Conservation (phyloP, 768 basidiomycete genomes). For the Dacryopinax primogenitus region DNA sequence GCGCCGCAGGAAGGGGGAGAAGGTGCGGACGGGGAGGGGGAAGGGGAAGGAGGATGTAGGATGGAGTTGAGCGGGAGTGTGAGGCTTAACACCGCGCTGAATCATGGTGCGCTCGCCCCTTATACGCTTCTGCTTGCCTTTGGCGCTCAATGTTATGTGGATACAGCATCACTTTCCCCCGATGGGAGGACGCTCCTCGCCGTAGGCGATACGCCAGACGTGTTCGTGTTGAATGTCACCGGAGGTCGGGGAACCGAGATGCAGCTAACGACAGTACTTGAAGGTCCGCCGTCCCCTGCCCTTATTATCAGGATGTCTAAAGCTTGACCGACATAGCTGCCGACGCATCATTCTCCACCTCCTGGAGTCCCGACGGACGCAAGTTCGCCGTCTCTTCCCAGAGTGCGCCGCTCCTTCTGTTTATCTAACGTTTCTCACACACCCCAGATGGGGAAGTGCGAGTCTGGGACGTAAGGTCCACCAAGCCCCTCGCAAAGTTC, state of each 20-base stretch:
- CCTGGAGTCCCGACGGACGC: constrained; percentile 60
- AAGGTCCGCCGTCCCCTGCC: constrained; percentile 18
- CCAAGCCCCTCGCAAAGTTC: constrained; percentile 54
- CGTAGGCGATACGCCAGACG: constrained; percentile 80
- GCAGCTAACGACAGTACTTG: constrained; percentile 51
- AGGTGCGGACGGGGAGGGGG: background rate
- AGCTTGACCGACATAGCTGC: constrained; percentile 8
- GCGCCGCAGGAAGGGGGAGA: background rate
- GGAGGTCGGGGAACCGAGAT: constrained; percentile 52
- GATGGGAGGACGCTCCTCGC: constrained; percentile 77
- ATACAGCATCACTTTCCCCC: constrained; percentile 72
- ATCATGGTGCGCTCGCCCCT: constrained; percentile 55
- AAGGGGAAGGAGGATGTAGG: constrained; percentile 31
- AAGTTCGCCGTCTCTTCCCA: constrained; percentile 79
- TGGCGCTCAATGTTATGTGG: constrained; percentile 14
- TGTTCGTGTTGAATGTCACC: constrained; percentile 66
- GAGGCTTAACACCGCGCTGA: constrained; percentile 55
- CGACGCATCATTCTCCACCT: constrained; percentile 64
- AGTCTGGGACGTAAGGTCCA: constrained; percentile 71
- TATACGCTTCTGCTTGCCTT: background rate
- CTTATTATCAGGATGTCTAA: background rate
- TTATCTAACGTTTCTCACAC: background rate
- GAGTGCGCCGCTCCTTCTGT: constrained; percentile 9
- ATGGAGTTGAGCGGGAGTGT: constrained; percentile 43
- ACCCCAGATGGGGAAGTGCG: constrained; percentile 51